phyloP scores from a whole-genome alignment of 202 grass and related monocot genomes.

The Brachypodium distachyon region DNA sequence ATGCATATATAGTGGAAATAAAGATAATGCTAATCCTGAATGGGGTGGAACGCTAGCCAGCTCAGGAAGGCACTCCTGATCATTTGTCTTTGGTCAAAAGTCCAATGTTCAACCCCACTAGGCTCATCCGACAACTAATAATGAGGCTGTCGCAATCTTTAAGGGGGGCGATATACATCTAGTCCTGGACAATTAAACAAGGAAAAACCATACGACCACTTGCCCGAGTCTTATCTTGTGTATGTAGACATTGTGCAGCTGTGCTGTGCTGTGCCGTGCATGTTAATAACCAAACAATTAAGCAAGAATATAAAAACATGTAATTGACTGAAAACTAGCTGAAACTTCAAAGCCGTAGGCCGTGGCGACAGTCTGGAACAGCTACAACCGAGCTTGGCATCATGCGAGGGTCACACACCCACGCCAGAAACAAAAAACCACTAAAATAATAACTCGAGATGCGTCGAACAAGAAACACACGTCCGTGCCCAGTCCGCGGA shows the following conservation, averaged over 20 bases:
- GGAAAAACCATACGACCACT: background rate
- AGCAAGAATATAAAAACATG: background rate
- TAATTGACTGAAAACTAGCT: background rate
- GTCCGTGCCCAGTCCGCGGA: background rate
- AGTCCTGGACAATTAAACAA: background rate
- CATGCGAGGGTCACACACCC: background rate
- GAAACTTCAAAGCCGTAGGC: background rate
- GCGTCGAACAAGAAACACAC: background rate
- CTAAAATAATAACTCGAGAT: background rate
- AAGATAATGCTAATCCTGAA: background rate
- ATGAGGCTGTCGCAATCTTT: background rate
- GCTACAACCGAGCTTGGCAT: background rate
- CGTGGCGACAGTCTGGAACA: background rate
- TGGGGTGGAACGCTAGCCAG: background rate
- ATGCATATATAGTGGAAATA: constrained; percentile 11
- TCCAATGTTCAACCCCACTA: background rate
- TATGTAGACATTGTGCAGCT: background rate
- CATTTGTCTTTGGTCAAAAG: background rate
- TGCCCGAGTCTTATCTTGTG: background rate
- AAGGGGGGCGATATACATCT: background rate
- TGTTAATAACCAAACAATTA: background rate
- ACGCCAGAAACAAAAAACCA: background rate
- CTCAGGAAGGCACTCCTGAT: background rate
- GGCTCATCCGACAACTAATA: background rate
- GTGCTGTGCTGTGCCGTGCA: background rate